These are phyloP conservation scores for Acanthamoeba triangularis DNA, from an alignment of 208 protist species.

Conservation along the genomic window DNA sequence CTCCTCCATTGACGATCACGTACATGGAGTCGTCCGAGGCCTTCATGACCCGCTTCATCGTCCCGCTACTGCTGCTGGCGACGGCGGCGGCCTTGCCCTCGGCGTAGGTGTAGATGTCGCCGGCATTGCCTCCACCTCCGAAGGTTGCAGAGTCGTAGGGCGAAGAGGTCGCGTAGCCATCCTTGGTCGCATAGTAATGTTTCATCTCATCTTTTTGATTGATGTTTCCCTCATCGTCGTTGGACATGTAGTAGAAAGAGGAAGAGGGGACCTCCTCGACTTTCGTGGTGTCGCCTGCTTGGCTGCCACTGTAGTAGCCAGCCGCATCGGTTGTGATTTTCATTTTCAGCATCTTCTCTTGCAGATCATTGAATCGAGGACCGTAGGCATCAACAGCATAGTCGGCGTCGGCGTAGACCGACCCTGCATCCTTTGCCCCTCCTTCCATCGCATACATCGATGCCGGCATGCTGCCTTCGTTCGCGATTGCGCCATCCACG, in stretches of 20 bases:
- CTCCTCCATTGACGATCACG: not conserved
- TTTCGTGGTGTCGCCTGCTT: not conserved
- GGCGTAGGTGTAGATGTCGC: conserved; percentile 5
- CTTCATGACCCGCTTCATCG: not conserved
- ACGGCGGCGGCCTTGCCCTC: not conserved
- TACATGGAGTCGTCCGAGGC: not conserved
- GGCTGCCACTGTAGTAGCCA: not conserved
- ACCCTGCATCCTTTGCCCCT: not conserved
- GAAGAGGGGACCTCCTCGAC: not conserved
- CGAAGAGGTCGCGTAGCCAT: not conserved
- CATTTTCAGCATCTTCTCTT: conserved; percentile 12
- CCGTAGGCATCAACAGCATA: conserved; percentile 26
- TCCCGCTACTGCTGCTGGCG: no score
- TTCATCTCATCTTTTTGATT: not conserved
- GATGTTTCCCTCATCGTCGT: not conserved
- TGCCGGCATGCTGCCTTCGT: no score
- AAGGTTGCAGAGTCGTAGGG: not conserved
- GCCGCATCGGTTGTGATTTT: not conserved
- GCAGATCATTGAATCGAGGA: conserved; percentile 8
- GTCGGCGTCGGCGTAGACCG: conserved; percentile 12
- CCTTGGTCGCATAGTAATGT: not conserved
- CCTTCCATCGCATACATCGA: not conserved
- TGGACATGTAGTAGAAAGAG: conserved; percentile 37
- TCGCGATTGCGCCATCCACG: not conserved
- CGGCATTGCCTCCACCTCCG: not conserved